These are phyloP conservation scores for Schoenoplectus triqueter DNA, from an alignment of 202 grass and related monocot genomes.

Conservation along the genomic window DNA sequence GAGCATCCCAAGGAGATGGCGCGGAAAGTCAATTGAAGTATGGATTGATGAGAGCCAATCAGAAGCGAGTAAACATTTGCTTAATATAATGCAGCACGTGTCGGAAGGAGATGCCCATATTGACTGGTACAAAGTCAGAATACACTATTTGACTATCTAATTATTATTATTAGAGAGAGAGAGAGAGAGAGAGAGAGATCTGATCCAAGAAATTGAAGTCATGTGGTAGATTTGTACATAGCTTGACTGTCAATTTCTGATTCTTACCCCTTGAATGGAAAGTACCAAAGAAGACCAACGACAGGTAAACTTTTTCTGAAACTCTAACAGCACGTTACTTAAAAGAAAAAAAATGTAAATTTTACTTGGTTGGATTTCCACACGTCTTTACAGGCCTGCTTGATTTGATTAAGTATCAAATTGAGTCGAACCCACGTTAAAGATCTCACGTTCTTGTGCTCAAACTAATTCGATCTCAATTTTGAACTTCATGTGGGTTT, in stretches of 20 bases:
- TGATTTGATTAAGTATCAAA: too few relatives aligned
- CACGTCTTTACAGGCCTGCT: too few relatives aligned
- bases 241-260: neutral
- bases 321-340: too few relatives aligned
- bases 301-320: too few relatives aligned
- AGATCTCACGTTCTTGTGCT: too few relatives aligned
- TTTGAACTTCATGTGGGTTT: too few relatives aligned
- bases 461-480: too few relatives aligned
- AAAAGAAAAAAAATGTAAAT: too few relatives aligned
- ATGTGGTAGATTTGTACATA: neutral
- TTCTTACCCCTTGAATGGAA: neutral
- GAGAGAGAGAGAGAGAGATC: neutral
- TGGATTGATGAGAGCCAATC: slow-evolving; percentile 20
- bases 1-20: slow-evolving; percentile 34
- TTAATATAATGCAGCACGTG: slow-evolving; percentile 27
- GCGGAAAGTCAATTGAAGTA: slow-evolving; percentile 29
- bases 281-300: too few relatives aligned
- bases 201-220: neutral
- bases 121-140: too few relatives aligned
- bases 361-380: too few relatives aligned
- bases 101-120: neutral
- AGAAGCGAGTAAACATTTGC: slow-evolving; percentile 18
- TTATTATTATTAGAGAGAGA: neutral
- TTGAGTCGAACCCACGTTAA: too few relatives aligned
- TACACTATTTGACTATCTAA: slow-evolving; percentile 23